Evolutionary conservation across 2,329 filamentous ascomycete species (phyloP), one percentile per base, ranked within the genome.

Genomic region (Exophiala mesophila): DNA sequence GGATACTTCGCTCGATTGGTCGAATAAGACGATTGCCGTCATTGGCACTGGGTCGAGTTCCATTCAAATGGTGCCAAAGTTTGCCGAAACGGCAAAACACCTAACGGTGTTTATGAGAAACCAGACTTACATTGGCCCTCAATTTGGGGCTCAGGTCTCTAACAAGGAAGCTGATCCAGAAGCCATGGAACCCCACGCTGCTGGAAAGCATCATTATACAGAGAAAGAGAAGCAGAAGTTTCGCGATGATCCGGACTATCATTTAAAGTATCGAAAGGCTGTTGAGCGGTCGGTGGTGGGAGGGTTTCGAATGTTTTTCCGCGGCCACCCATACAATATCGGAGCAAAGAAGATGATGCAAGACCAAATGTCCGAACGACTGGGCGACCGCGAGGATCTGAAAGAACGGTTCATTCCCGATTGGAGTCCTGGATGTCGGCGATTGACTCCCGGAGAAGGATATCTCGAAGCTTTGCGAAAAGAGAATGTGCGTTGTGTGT

Each of bases 21-120:
- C 23, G 1, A 41, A 32, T n/a, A 59, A 59, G 21, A 20, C 30
- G 21, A 44, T 59, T 3, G 57, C 49, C 2, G 39, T 59, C 4
- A 55, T 59, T 24, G 53, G 57, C 3, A 55, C 45, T 19, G 57
- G 56, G 15, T 54, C 54, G 2, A 55, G 50, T 9, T 54, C 50
- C 2, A 54, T 57, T 13, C 56, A 58, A 34, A 47, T 59, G 21
- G 54, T 67, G 8, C 64, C 65, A 0, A 59, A 63, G 5, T 52
- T 64, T 7, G 63, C 60, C 29, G 30, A 13, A 2, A 51, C 24
- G 18, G 47, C 41, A 5, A 23, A 38, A n/a, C 59, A 61, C 28
- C 57, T 67, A 1, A 49, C 50, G 5, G 57, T 55, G 20, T 62
- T 53, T 36, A 53, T 61, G 19, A 57, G 60, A 2, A 51, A 44